Evolutionary conservation across 2,329 filamentous ascomycete genomes (phyloP), one percentile per base, ranked within the genome.

Genomic region (Dactylonectria macrodidyma): DNA sequence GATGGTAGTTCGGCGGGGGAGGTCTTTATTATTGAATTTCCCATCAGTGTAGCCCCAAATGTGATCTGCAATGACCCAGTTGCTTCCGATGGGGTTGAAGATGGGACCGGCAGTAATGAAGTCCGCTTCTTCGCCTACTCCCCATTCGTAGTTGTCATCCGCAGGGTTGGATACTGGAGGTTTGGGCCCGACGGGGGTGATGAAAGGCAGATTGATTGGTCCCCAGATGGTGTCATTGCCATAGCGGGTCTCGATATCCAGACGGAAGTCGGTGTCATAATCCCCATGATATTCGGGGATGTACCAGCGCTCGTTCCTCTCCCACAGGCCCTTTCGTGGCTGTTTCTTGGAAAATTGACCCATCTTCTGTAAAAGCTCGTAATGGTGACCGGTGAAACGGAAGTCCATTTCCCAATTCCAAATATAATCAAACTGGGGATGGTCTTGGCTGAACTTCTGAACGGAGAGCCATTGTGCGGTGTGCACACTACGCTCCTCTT

Each of bases 361-460:
- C 8, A 94, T 80, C 68, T 90, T 90, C 72, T 91, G 87, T 50
- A 94, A 88, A 71, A 95, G 89, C 73, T 95, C 91, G 79, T 95
- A 95, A 81, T 95, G 91, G 70, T 96, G 93, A 9, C 93, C 93
- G 0, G 91, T 94, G 76, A 92, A 92, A 55, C 94, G 88, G 36
- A 92, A 90, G 76, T 96, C 93, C 81, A 94, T 93, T 78, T 96
- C 94, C 93, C 93, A 95, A 78, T 95, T 95, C 93, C 93, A 96
- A 73, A 94, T 86, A 74, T 89, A 94, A 73, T 95, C 92, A 71
- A 93, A 96, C 74, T 95, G 90, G 0, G 92, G 92, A 74, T 94
- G 91, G 57, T 92, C 91, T 75, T 92, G 87, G 66, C 89, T 89
- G 77, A 95, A 95, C 80, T 91, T 91, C 77, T 95, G 93, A 2